Conservation (phyloP, 2,329 filamentous ascomycete species). For the Fusarium marasasianum region DNA sequence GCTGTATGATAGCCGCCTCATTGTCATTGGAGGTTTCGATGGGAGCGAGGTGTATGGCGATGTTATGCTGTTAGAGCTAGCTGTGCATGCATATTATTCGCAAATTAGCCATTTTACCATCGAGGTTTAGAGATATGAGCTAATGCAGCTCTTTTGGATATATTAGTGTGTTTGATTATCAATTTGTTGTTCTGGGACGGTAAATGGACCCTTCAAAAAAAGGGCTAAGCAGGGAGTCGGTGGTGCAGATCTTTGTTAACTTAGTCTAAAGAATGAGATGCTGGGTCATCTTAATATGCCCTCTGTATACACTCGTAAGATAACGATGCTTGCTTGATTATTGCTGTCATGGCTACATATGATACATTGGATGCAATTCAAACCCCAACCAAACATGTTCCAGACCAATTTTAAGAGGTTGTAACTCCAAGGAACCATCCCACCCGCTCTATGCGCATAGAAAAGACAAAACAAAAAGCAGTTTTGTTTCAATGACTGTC, state of each 20-base stretch:
- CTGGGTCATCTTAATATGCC: conserved; percentile 13
- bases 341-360: conserved; percentile 7
- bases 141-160: conserved; percentile 2
- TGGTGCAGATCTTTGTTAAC: conserved; percentile 26
- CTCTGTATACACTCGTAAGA: background rate
- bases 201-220: conserved; percentile 18
- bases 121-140: conserved; percentile 60
- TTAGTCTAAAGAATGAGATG: conserved; percentile 32
- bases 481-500: background rate
- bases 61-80: conserved; percentile 73
- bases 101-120: conserved; percentile 79
- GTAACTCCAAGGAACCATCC: background rate
- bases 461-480: conserved; percentile 3
- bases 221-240: conserved; percentile 38
- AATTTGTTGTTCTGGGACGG: conserved; percentile 20
- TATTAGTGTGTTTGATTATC: conserved; percentile 20
- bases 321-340: background rate
- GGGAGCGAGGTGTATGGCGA: conserved; percentile 74
- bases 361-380: conserved; percentile 18
- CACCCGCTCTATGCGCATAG: background rate
- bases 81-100: conserved; percentile 76
- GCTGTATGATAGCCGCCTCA: conserved; percentile 70
- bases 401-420: background rate
- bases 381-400: background rate
- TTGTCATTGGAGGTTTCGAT: conserved; percentile 74